Evolutionary conservation across 2,329 filamentous ascomycete genomes (phyloP).

Genomic region (Pleomassaria siparia): DNA sequence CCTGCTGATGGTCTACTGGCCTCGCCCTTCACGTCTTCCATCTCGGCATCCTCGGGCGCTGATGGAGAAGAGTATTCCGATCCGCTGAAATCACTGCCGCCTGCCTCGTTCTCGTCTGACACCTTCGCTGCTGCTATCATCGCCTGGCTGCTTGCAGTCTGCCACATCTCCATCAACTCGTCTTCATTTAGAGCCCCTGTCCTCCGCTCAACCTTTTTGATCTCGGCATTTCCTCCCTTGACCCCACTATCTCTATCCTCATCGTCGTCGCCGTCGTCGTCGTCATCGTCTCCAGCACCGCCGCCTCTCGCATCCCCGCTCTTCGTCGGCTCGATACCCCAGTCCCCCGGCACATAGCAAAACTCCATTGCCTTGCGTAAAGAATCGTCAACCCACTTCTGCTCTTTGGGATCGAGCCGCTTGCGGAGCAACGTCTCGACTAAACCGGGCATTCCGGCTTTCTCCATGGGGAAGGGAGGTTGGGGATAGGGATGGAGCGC

Average conservation of each 20-base stretch:
- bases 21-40: conserved; percentile 3
- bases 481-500: conserved; percentile 29
- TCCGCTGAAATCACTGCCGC: conserved; percentile 8
- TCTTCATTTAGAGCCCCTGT: conserved; percentile 22
- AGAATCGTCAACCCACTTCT: conserved; percentile 33
- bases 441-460: conserved; percentile 17
- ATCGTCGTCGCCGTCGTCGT: conserved; percentile 8
- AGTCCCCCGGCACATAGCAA: conserved; percentile 31
- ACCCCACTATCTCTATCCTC: too few relatives aligned
- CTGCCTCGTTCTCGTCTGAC: conserved; percentile 4
- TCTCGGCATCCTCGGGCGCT: not conserved
- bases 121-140: conserved; percentile 17
- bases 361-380: conserved; percentile 32
- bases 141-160: conserved; percentile 20
- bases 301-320: too few relatives aligned
- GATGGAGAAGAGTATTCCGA: not conserved
- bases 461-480: conserved; percentile 23
- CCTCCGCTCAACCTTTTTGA: conserved; percentile 14
- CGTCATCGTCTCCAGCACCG: conserved; percentile 11
- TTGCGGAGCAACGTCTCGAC: conserved; percentile 29
- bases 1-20: not conserved
- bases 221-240: conserved; percentile 16
- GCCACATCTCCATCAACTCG: conserved; percentile 23
- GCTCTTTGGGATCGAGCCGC: conserved; percentile 26
- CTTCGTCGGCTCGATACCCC: conserved; percentile 21